Evolutionary conservation across 495 filamentous ascomycete genomes (phyloP).

Genomic region (Hamigera avellanea): DNA sequence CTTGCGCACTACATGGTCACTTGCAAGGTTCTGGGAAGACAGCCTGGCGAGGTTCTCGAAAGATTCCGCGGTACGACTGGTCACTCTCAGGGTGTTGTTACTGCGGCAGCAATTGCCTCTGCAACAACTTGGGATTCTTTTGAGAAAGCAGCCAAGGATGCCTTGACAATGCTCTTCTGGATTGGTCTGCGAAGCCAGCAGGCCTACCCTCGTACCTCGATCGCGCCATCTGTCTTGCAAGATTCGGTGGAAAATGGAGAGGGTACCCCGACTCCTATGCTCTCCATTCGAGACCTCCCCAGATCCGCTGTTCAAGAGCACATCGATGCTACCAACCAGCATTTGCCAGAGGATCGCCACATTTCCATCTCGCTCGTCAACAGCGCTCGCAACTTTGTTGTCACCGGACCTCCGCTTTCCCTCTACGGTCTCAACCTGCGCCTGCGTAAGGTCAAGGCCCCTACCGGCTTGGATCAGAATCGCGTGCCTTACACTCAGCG

Average conservation of each 20-base stretch:
- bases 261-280: conserved; percentile 89
- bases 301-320: conserved; percentile 79
- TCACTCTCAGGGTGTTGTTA: conserved; percentile 93
- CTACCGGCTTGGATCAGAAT: conserved; percentile 92
- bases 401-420: conserved; percentile 90
- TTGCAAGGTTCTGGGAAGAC: conserved; percentile 75
- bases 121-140: conserved; percentile 86
- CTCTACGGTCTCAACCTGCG: conserved; percentile 92
- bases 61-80: conserved; percentile 80
- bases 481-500: conserved; percentile 88
- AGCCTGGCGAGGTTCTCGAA: conserved; percentile 76
- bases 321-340: conserved; percentile 90
- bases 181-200: conserved; percentile 98
- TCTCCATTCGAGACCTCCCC: conserved; percentile 89
- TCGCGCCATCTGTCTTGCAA: conserved; percentile 84
- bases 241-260: conserved; percentile 92
- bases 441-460: conserved; percentile 89
- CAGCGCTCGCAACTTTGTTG: conserved; percentile 91
- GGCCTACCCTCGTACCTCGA: conserved; percentile 85
- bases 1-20: conserved; percentile 88
- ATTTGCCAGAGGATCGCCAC: conserved; percentile 82
- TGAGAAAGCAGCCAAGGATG: conserved; percentile 58
- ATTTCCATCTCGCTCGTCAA: conserved; percentile 94
- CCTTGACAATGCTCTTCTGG: conserved; percentile 96
- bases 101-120: conserved; percentile 83